Percentiles rank a stretch among this genome's conserved stretches.
phyloP scores from a whole-genome alignment of 768 basidiomycete genomes.

The Hirschioporus abietinus region DNA sequence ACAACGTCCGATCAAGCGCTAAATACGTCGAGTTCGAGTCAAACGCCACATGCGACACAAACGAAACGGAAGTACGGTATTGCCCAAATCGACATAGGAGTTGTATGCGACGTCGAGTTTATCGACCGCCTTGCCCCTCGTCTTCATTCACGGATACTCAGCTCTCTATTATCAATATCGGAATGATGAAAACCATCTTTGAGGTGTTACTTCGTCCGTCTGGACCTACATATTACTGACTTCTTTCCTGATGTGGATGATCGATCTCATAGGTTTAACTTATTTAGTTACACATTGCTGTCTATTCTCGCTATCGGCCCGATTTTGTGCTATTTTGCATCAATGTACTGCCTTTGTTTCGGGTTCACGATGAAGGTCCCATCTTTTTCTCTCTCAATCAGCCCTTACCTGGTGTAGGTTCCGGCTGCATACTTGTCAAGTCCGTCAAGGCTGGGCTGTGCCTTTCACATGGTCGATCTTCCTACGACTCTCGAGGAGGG shows the following conservation, averaged over 20 bases:
- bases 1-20: background rate
- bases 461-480: background rate
- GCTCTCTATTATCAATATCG: background rate
- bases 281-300: background rate
- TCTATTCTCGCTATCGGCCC: background rate
- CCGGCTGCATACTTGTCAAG: background rate
- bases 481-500: background rate
- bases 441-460: background rate
- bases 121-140: conserved; percentile 43
- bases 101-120: conserved; percentile 49
- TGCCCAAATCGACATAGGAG: conserved; percentile 54
- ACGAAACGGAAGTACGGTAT: conserved; percentile 31
- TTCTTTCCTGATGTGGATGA: background rate
- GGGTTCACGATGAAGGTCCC: background rate
- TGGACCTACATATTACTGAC: too few species aligned
- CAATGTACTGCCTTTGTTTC: background rate
- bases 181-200: background rate
- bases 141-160: conserved; percentile 43
- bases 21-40: background rate
- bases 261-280: background rate
- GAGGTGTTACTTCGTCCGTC: background rate
- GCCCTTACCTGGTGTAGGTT: background rate
- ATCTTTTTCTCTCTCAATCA: background rate
- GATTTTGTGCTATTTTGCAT: background rate
- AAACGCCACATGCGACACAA: background rate